phyloP scores from a whole-genome alignment of 352 stramenopile genomes.

The Globisporangium abappressorium region DNA sequence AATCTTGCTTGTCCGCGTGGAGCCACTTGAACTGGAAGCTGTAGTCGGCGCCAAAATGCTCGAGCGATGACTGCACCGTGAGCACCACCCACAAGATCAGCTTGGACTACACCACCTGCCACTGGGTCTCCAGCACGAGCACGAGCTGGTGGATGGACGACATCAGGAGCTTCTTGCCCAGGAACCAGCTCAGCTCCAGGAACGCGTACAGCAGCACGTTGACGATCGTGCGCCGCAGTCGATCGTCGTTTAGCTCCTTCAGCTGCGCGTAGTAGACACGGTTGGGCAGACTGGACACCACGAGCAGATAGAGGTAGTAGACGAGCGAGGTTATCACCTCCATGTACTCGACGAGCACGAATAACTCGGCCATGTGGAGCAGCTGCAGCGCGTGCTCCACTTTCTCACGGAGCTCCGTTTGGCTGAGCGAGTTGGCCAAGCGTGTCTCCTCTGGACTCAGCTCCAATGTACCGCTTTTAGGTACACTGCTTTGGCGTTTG shows the following conservation, averaged over 20 bases:
- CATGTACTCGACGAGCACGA: slow-evolving; percentile 17
- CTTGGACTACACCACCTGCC: slow-evolving; percentile 27
- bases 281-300: slow-evolving; percentile 26
- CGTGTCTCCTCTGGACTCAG: not conserved
- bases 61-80: slow-evolving; percentile 25
- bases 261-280: slow-evolving; percentile 29
- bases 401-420: not conserved
- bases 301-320: slow-evolving; percentile 4
- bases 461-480: too few species aligned
- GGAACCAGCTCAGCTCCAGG: slow-evolving; percentile 26
- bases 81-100: slow-evolving; percentile 37
- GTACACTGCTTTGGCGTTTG: too few species aligned
- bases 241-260: slow-evolving; percentile 12
- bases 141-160: slow-evolving; percentile 22
- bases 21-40: slow-evolving; percentile 8
- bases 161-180: slow-evolving; percentile 21
- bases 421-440: not conserved
- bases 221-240: slow-evolving; percentile 1
- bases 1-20: too few species aligned
- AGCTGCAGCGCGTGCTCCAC: slow-evolving; percentile 7
- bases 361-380: slow-evolving; percentile 11
- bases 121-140: slow-evolving; percentile 36
- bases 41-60: slow-evolving; percentile 28
- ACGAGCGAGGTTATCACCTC: slow-evolving; percentile 17
- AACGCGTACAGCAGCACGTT: slow-evolving; percentile 29